Percentiles rank a stretch among this genome's conserved stretches.
These are phyloP conservation scores for Agapanthus africanus DNA, from an alignment of 106 monocot genomes.

Conservation along the genomic window DNA sequence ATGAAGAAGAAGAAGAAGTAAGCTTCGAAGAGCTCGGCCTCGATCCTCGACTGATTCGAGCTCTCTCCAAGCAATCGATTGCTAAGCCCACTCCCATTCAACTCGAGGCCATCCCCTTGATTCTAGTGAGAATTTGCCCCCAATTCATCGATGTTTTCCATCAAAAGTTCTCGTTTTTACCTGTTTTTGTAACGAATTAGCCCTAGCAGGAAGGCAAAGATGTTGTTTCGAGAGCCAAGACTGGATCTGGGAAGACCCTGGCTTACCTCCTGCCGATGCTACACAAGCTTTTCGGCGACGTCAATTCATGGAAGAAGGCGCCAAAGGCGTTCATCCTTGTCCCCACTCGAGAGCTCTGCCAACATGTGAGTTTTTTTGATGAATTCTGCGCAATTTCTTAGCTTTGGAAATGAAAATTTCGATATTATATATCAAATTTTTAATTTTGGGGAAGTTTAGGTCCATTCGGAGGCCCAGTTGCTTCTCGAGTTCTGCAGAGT, in stretches of 20 bases:
- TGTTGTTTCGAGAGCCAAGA: slow-evolving; percentile 78
- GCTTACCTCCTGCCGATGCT: slow-evolving; percentile 84
- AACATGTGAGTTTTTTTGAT: too few relatives aligned
- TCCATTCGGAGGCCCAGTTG: slow-evolving; percentile 51
- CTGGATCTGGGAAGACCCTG: slow-evolving; percentile 87
- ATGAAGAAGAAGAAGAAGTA: slow-evolving; percentile 31
- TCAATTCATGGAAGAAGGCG: slow-evolving; percentile 27
- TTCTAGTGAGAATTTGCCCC: slow-evolving; percentile 64
- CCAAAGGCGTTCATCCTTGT: slow-evolving; percentile 64
- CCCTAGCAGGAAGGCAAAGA: slow-evolving; percentile 82
- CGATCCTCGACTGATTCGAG: slow-evolving; percentile 60
- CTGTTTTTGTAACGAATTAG: too few relatives aligned
- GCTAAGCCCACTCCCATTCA: slow-evolving; percentile 65
- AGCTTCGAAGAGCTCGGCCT: slow-evolving; percentile 71
- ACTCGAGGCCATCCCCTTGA: slow-evolving; percentile 57
- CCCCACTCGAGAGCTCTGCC: slow-evolving; percentile 74
- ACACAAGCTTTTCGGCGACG: slow-evolving; percentile 61
- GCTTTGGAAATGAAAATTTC: not conserved
- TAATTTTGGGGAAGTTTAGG: too few relatives aligned
- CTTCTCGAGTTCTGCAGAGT: slow-evolving; percentile 74
- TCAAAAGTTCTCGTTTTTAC: too few relatives aligned
- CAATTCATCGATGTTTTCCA: too few relatives aligned
- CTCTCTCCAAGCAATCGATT: slow-evolving; percentile 60
- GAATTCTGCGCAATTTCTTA: too few relatives aligned
- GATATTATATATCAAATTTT: too few relatives aligned